Evolutionary conservation across 2,329 filamentous ascomycete species (phyloP), one percentile per base, ranked within the genome.

Genomic region (Fusarium oxysporum): DNA sequence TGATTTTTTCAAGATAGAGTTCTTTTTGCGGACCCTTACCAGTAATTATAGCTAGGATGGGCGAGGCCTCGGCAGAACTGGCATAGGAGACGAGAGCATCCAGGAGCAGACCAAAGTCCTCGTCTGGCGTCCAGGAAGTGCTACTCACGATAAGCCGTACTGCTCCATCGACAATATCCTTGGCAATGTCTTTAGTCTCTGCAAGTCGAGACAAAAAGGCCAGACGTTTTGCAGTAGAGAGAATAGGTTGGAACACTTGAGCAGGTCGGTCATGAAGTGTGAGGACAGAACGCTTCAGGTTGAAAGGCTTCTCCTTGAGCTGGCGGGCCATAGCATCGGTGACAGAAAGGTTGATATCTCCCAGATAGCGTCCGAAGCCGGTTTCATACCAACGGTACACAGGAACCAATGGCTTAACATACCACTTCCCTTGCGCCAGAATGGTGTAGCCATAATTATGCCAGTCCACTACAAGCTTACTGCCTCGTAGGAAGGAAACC

Each of bases 371-470:
- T 54, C 93, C 92, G 44, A 97, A 89, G 19, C 87, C 80, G 41
- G 86, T 88, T 82, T 99, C 96, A 79, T 98, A 98, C 78, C 87
- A 86, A 71, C 90, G 91, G 30, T 96, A 93, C 13, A 97, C 79
- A 33, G 83, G 86, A 13, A 98, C 94, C n/a, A 98, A 88, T 0
- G 92, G 92, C 78, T 97, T 93, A 10, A 79, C 81, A 13, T 79
- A 81, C 44, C 89, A 86, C 30, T 85, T 83, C 54, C 87, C 89
- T 53, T 88, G 86, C 9, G 88, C 93, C 7, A 99, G 89, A 76
- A 99, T 97, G 13, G 94, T 96, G 87, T 96, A 97, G 75, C 96
- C 96, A 82, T 98, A 98, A 83, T 99, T 99, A 85, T 99, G 96
- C 96, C 96, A 99, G 85, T 99, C 96, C 62, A 98, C 93, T 68